phyloP scores from a whole-genome alignment of 495 filamentous ascomycete genomes.

The Schizothecium vesticola region DNA sequence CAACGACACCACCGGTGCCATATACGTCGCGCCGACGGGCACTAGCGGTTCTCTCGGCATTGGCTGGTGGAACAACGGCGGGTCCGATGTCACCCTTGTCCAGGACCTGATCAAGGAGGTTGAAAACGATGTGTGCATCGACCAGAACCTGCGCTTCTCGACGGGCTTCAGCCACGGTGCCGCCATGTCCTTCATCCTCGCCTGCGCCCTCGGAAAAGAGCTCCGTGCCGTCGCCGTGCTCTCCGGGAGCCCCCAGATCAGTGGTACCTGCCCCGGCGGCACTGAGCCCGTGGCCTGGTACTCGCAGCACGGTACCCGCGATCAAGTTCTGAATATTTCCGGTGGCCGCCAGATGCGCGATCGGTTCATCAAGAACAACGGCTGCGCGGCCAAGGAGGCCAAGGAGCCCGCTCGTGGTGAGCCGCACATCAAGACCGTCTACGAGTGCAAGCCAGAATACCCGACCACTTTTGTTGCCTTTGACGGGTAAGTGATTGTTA shows the following conservation, averaged over 20 bases:
- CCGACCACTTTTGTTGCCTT: constrained; percentile 21
- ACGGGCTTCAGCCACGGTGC: constrained; percentile 47
- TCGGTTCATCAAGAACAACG: constrained; percentile 35
- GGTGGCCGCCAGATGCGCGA: constrained; percentile 32
- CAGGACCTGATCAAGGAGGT: constrained; percentile 31
- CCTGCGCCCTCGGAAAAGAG: constrained; percentile 36
- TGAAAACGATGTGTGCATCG: constrained; percentile 39
- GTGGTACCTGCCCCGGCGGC: constrained; percentile 35
- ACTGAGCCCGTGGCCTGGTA: constrained; percentile 40
- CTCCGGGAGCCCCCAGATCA: constrained; percentile 21
- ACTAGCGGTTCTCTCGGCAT: constrained; percentile 16
- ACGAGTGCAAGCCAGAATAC: constrained; percentile 21
- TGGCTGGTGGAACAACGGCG: constrained; percentile 41
- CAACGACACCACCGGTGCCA: constrained; percentile 34
- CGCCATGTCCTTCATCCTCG: constrained; percentile 42
- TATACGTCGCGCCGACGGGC: constrained; percentile 42
- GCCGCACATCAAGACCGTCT: constrained; percentile 20
- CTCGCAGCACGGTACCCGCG: constrained; percentile 36
- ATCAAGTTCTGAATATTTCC: constrained; percentile 33
- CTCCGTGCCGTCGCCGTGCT: constrained; percentile 42
- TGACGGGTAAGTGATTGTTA: constrained; percentile 9
- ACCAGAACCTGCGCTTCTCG: constrained; percentile 37
- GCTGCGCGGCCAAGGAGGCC: constrained; percentile 20
- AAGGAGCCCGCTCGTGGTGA: constrained; percentile 15
- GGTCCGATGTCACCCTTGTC: constrained; percentile 41